A percentile compares a stretch with the other conserved stretches of the same genome.
Evolutionary conservation across 192 early-diverging fungal genomes (phyloP).

Genomic region (Cetraspora pellucida): DNA sequence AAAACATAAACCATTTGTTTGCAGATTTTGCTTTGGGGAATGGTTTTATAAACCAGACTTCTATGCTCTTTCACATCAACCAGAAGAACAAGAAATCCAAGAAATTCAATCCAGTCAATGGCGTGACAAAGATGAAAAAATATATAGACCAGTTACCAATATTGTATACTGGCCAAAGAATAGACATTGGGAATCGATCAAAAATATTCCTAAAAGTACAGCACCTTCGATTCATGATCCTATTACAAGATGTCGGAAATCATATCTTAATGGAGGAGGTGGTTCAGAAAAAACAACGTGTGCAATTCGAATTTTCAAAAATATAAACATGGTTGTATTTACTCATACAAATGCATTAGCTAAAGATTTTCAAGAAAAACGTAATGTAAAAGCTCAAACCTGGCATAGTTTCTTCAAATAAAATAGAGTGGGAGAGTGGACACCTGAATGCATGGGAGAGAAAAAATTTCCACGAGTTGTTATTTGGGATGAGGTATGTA

Average conservation of each 20-base stretch:
- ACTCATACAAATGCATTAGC: slow-evolving; percentile 23
- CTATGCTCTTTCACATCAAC: neutral
- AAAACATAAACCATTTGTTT: slow-evolving; percentile 1
- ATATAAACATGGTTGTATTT: slow-evolving; percentile 12
- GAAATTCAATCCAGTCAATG: slow-evolving; percentile 11
- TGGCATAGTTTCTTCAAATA: too few species aligned
- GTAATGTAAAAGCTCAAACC: slow-evolving; percentile 26
- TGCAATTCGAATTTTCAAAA: slow-evolving; percentile 17
- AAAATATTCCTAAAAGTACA: too few species aligned
- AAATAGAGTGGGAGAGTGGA: too few species aligned
- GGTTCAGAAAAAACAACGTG: slow-evolving; percentile 8
- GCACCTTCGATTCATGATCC: slow-evolving; percentile 21
- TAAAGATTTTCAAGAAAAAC: slow-evolving; percentile 26
- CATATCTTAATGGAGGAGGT: slow-evolving; percentile 24
- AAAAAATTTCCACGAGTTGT: too few species aligned
- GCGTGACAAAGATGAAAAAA: neutral
- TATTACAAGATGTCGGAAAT: slow-evolving; percentile 16
- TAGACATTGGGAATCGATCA: too few species aligned
- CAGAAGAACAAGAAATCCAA: neutral
- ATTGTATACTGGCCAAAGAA: too few species aligned
- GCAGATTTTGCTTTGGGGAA: neutral
- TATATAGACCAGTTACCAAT: neutral
- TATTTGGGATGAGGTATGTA: too few species aligned
- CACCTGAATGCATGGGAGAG: too few species aligned
- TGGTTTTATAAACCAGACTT: slow-evolving; percentile 2